Percentiles rank a stretch among this genome's conserved stretches.
Conservation (phyloP, 805 yeast genomes). For the Cyberlindnera galapagoensis region DNA sequence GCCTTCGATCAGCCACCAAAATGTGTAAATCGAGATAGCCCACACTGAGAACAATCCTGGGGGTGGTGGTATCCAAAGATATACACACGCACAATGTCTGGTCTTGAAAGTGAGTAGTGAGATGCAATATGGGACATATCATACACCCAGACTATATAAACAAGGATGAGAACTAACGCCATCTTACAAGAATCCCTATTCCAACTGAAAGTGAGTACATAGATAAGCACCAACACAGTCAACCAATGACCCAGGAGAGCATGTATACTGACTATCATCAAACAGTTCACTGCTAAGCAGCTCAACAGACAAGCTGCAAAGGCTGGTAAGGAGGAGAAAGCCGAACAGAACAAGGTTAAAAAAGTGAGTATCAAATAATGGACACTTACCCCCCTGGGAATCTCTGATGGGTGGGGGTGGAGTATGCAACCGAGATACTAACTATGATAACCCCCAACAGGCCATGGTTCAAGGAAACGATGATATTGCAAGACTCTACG, state of each 20-base stretch:
- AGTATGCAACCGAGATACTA: too few species aligned
- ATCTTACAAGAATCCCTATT: constrained; percentile 29
- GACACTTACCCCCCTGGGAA: too few species aligned
- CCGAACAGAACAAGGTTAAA: constrained; percentile 83
- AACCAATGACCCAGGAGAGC: too few species aligned
- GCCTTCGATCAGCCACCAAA: neutral
- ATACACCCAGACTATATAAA: too few species aligned
- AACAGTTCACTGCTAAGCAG: constrained; percentile 88
- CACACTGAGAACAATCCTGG: neutral
- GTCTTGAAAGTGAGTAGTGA: neutral
- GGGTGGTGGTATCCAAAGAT: neutral
- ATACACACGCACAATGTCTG: constrained; percentile 1
- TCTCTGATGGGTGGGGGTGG: too few species aligned
- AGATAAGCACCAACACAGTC: too few species aligned
- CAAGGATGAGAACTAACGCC: too few species aligned
- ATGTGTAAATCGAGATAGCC: neutral
- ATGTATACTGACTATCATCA: constrained; percentile 4
- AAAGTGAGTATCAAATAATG: too few species aligned
- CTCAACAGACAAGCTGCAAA: constrained; percentile 82
- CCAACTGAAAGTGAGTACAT: constrained; percentile 43
- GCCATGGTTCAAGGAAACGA: constrained; percentile 80
- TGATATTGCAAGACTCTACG: constrained; percentile 90
- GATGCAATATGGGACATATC: neutral
- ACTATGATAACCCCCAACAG: too few species aligned
- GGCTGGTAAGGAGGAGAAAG: constrained; percentile 84